phyloP scores from a whole-genome alignment of 2,329 filamentous ascomycete species.

The Zarea fungicola region DNA sequence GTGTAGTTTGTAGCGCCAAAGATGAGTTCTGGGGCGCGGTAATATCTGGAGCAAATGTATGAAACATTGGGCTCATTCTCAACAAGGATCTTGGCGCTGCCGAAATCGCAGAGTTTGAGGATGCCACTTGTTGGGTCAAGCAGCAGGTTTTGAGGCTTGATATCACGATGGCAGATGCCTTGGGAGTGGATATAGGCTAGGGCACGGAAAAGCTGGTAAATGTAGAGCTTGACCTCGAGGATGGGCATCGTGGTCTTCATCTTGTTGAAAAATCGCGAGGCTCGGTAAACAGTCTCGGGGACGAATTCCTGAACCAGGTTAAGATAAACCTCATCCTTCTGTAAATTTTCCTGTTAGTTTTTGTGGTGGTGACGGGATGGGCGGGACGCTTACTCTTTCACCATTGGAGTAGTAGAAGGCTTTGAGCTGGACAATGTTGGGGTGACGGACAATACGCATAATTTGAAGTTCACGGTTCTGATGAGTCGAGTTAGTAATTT shows the following conservation, averaged over 20 bases:
- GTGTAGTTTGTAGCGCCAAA: constrained; percentile 99
- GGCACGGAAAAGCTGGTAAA: constrained; percentile 97
- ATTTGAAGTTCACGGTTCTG: constrained; percentile 99
- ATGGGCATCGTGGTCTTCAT: constrained; percentile 99
- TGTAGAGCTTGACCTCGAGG: constrained; percentile 98
- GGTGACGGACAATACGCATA: constrained; percentile 98
- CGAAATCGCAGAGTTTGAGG: constrained; percentile 97
- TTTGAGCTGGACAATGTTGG: constrained; percentile 98
- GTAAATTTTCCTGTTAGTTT: constrained; percentile 12
- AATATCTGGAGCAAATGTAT: constrained; percentile 99
- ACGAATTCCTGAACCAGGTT: constrained; percentile 98
- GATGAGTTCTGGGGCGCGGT: constrained; percentile 94
- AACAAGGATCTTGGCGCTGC: constrained; percentile 95
- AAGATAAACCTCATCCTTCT: constrained; percentile 98
- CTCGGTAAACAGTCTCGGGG: constrained; percentile 95
- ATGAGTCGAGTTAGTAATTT: constrained; percentile 16
- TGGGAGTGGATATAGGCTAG: constrained; percentile 98
- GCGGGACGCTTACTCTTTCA: constrained; percentile 66
- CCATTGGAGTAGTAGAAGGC: constrained; percentile 99
- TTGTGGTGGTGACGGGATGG: background rate
- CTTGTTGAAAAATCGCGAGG: constrained; percentile 99
- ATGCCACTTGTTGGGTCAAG: constrained; percentile 88
- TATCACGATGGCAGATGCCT: constrained; percentile 97
- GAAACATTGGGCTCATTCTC: constrained; percentile 99
- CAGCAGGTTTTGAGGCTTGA: constrained; percentile 97